Evolutionary conservation across 768 basidiomycete species (phyloP).

Genomic region (Lactarius hengduanensis): DNA sequence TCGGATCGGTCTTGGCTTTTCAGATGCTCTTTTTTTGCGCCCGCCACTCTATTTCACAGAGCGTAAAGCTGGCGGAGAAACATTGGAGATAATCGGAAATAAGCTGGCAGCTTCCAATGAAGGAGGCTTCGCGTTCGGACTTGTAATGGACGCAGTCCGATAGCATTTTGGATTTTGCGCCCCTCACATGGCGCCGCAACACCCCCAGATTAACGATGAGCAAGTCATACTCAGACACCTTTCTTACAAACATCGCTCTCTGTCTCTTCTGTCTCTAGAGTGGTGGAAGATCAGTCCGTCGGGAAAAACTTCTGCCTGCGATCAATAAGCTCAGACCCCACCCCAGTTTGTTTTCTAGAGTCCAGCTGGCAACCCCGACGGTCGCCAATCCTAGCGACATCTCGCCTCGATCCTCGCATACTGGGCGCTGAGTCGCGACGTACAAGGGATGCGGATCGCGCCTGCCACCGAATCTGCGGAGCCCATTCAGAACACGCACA

Average conservation of each 20-base stretch:
- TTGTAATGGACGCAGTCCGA: neutral
- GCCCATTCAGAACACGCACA: neutral
- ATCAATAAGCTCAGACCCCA: neutral
- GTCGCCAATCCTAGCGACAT: neutral
- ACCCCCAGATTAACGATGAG: neutral
- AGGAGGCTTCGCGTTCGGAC: neutral
- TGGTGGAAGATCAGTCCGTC: neutral
- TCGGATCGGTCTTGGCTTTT: neutral
- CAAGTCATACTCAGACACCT: neutral
- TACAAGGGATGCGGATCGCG: neutral
- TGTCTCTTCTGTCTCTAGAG: neutral
- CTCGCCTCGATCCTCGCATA: neutral
- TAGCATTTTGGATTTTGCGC: neutral
- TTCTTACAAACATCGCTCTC: neutral
- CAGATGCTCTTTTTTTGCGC: neutral
- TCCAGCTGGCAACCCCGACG: neutral
- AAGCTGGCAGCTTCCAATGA: slow-evolving; percentile 4
- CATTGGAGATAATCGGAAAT: neutral
- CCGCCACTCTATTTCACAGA: neutral
- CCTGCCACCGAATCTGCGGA: slow-evolving; percentile 1
- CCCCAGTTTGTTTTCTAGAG: neutral
- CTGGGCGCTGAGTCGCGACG: neutral
- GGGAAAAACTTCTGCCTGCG: neutral
- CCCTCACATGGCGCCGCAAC: neutral
- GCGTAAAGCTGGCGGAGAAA: neutral